phyloP scores from a whole-genome alignment of 73 alveolate species.

The Tetrahymena malaccensis region DNA sequence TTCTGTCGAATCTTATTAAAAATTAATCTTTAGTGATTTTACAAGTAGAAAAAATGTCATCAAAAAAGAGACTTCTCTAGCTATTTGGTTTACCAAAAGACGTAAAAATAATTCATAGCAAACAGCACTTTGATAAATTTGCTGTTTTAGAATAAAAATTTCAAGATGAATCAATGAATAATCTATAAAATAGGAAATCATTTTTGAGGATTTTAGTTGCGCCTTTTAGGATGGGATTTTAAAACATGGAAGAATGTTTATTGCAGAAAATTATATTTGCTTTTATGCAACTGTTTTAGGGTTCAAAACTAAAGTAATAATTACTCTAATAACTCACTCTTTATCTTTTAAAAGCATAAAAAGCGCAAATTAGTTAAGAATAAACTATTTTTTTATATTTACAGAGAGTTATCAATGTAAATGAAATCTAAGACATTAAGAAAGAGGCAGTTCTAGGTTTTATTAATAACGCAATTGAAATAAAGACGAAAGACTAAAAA shows the following conservation, averaged over 20 bases:
- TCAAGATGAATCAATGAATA: neutral
- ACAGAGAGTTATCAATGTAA: neutral
- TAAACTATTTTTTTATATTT: neutral
- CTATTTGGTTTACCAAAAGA: neutral
- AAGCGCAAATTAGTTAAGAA: too few species aligned
- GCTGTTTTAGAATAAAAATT: neutral
- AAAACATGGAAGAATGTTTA: constrained; percentile 65
- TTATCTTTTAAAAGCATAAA: neutral
- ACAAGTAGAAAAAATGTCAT: neutral
- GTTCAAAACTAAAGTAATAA: constrained; percentile 35
- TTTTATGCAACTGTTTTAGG: constrained; percentile 65
- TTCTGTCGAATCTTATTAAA: neutral
- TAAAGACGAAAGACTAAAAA: neutral
- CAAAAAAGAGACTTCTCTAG: neutral
- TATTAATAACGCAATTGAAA: neutral
- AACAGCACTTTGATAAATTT: neutral
- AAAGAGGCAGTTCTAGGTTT: neutral
- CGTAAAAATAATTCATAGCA: neutral
- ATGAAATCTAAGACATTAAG: neutral
- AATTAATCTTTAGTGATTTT: neutral
- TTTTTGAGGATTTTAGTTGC: constrained; percentile 82
- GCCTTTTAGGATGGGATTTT: constrained; percentile 46
- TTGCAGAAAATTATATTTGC: constrained; percentile 70
- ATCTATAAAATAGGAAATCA: constrained; percentile 34
- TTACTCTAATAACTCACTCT: neutral